phyloP scores from a whole-genome alignment of 495 filamentous ascomycete genomes.

The Schizothecium vesticola region DNA sequence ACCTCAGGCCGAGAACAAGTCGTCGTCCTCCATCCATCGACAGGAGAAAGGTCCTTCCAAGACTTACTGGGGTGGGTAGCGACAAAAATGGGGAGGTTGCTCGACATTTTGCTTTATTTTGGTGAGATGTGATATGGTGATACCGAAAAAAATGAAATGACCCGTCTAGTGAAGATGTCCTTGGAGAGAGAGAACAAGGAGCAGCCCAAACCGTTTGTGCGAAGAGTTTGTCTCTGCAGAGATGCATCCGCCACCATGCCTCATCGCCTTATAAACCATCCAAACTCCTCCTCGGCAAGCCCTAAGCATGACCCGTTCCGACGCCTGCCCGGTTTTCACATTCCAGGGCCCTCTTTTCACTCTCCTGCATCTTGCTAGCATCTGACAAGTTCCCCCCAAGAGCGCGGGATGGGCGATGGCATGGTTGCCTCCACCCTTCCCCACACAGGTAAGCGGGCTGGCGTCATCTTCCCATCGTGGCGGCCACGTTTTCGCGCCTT shows the following conservation, averaged over 20 bases:
- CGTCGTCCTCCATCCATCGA: background rate
- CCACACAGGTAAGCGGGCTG: background rate
- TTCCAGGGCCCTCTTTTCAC: background rate
- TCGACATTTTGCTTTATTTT: conserved; percentile 49
- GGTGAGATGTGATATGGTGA: background rate
- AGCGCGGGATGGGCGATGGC: background rate
- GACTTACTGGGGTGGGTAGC: conserved; percentile 72
- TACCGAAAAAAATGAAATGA: background rate
- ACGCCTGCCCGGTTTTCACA: background rate
- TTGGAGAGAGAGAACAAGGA: background rate
- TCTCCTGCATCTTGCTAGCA: background rate
- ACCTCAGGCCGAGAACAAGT: background rate
- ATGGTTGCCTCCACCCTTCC: background rate
- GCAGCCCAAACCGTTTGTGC: background rate
- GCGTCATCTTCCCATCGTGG: background rate
- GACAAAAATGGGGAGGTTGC: conserved; percentile 74
- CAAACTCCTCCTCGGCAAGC: background rate
- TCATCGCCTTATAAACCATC: background rate
- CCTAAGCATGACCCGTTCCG: background rate
- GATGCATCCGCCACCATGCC: background rate
- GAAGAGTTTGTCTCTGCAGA: background rate
- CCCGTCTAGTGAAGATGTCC: background rate
- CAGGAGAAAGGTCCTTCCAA: background rate
- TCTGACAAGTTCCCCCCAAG: background rate
- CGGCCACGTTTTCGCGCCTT: background rate